Percentiles rank a stretch among this genome's conserved stretches.
Conservation (phyloP, 129 eudicot genomes). For the Ambrosia artemisiifolia region DNA sequence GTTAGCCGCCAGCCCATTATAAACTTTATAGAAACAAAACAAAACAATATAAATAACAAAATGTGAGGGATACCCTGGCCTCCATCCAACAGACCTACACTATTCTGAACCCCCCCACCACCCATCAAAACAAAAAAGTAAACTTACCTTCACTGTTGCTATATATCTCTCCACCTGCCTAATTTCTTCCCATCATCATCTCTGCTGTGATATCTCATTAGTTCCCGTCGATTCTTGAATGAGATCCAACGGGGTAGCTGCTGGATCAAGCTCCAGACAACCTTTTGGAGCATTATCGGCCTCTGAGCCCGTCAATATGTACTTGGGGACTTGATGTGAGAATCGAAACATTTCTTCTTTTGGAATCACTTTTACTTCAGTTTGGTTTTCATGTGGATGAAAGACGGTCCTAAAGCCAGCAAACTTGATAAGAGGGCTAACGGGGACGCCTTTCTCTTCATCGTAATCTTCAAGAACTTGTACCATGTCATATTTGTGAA, state of each 20-base stretch:
- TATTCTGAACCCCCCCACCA: not conserved
- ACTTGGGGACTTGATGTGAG: slow-evolving; percentile 73
- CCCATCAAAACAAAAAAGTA: not conserved
- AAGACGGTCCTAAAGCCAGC: slow-evolving; percentile 71
- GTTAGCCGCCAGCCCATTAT: slow-evolving; percentile 22
- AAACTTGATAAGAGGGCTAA: slow-evolving; percentile 60
- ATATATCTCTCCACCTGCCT: too few relatives aligned
- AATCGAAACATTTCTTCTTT: slow-evolving; percentile 77
- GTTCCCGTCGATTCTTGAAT: slow-evolving; percentile 14
- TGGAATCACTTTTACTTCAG: slow-evolving; percentile 43
- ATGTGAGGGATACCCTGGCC: slow-evolving; percentile 20
- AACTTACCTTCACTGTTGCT: slow-evolving; percentile 29
- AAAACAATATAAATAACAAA: slow-evolving; percentile 9
- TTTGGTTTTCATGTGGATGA: slow-evolving; percentile 29
- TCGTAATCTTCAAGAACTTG: slow-evolving; percentile 57
- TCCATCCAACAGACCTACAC: slow-evolving; percentile 29
- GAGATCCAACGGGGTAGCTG: slow-evolving; percentile 73
- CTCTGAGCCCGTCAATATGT: slow-evolving; percentile 63
- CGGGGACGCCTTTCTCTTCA: slow-evolving; percentile 54
- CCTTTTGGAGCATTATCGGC: slow-evolving; percentile 63
- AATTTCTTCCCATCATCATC: slow-evolving; percentile 9
- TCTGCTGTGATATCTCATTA: not conserved
- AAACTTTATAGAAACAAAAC: slow-evolving; percentile 19
- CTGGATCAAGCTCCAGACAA: slow-evolving; percentile 79
- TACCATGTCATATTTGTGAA: slow-evolving; percentile 78